Percentiles rank a stretch among this genome's conserved stretches.
Conservation (phyloP, 1,284 basidiomycete genomes). For the Cystobasidium sp. region DNA sequence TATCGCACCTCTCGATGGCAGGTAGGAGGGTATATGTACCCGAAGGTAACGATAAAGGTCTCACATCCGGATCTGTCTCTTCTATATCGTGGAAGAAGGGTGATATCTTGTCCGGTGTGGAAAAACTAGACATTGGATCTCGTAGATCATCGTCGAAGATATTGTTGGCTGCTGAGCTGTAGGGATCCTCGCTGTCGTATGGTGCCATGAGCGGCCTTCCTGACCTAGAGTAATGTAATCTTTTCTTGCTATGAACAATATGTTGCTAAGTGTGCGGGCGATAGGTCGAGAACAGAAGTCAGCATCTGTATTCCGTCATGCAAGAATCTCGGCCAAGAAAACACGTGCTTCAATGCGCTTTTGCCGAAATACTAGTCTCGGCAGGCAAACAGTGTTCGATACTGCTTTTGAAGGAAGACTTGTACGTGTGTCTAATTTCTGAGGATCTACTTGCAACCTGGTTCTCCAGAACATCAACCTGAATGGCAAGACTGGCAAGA, state of each 20-base stretch:
- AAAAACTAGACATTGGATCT: conserved; percentile 18
- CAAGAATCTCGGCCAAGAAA: no score
- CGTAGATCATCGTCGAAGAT: conserved; percentile 30
- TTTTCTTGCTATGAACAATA: neutral
- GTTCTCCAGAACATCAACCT: no score
- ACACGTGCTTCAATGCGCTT: no score
- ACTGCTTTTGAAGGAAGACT: no score
- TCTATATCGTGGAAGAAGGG: conserved; percentile 41
- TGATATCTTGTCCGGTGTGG: conserved; percentile 26
- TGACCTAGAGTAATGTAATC: neutral
- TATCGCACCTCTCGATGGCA: conserved; percentile 49
- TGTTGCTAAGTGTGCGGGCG: no score
- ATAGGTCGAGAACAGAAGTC: no score
- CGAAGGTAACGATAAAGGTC: conserved; percentile 44
- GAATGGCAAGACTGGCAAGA: no score
- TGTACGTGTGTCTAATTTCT: no score
- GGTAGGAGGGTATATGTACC: conserved; percentile 49
- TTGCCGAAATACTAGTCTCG: no score
- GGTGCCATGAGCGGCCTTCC: conserved; percentile 1
- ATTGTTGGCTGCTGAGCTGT: conserved; percentile 10
- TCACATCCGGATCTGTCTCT: conserved; percentile 32
- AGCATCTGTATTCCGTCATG: no score
- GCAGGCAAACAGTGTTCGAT: no score
- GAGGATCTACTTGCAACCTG: no score
- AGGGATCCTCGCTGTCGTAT: conserved; percentile 5